Conservation (phyloP, 805 yeast genomes). For the Kazachstania viticola region DNA sequence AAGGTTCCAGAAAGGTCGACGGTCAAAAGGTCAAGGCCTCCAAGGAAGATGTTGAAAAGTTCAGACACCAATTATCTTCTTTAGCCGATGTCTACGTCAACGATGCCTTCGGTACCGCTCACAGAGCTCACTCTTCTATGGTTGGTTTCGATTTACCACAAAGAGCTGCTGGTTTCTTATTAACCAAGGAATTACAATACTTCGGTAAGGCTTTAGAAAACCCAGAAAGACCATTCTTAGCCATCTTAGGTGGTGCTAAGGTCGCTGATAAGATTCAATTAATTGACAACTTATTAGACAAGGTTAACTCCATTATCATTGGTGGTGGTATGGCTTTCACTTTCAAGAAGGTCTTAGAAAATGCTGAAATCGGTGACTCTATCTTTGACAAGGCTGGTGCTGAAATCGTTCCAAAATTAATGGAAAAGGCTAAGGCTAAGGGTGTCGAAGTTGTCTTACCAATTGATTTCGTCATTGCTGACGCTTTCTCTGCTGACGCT, state of each 20-base stretch:
- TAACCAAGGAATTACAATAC: constrained; percentile 94
- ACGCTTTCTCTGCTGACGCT: constrained; percentile 88
- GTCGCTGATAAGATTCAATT: constrained; percentile 97
- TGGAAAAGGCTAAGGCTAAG: constrained; percentile 94
- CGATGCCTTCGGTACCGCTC: constrained; percentile 99
- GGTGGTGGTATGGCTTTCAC: constrained; percentile 99
- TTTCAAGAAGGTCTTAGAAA: constrained; percentile 85
- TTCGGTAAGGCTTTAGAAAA: constrained; percentile 97
- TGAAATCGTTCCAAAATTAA: constrained; percentile 81
- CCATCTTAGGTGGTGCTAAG: constrained; percentile 99
- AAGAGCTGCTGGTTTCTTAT: constrained; percentile 97
- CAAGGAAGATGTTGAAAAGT: constrained; percentile 67
- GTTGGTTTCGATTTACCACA: constrained; percentile 93
- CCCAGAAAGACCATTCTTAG: constrained; percentile 97
- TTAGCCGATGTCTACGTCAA: constrained; percentile 95
- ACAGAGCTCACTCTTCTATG: constrained; percentile 99
- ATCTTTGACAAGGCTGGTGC: constrained; percentile 91
- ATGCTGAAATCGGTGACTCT: constrained; percentile 83
- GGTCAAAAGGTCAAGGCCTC: constrained; percentile 93
- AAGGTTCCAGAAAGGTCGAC: constrained; percentile 83
- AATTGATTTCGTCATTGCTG: constrained; percentile 92
- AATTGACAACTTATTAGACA: constrained; percentile 92
- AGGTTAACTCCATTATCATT: constrained; percentile 86
- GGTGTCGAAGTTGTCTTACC: constrained; percentile 90
- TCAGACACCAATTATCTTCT: constrained; percentile 82